Percentiles rank a stretch among this genome's conserved stretches.
These are phyloP conservation scores for Penicillium sp. DNA, from an alignment of 2,329 filamentous ascomycete genomes.

Conservation along the genomic window DNA sequence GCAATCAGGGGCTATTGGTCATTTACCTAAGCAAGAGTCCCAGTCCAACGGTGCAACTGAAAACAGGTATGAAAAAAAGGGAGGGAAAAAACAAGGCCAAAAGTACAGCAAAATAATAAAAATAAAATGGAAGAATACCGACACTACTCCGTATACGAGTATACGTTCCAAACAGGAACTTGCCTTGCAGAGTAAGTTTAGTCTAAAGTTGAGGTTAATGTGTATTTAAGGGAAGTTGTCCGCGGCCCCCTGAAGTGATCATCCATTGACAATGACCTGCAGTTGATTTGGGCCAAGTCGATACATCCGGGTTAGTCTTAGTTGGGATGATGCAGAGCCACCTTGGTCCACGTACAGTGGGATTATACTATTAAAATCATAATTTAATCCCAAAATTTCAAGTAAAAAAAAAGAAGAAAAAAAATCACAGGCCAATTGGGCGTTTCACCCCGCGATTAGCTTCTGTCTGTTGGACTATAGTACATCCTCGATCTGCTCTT, in stretches of 20 bases:
- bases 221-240: slow-evolving; percentile 14
- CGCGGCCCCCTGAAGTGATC: slow-evolving; percentile 24
- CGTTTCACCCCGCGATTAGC: slow-evolving; percentile 43
- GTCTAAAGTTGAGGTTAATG: slow-evolving; percentile 1
- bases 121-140: not conserved
- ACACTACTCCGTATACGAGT: not conserved
- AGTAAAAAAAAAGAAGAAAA: slow-evolving; percentile 16
- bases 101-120: not conserved
- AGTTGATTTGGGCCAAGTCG: slow-evolving; percentile 26
- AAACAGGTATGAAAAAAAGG: not conserved
- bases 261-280: slow-evolving; percentile 24
- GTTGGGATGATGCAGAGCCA: slow-evolving; percentile 28
- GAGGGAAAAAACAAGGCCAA: not conserved
- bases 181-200: not conserved
- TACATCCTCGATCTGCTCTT: slow-evolving; percentile 23
- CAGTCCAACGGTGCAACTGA: not conserved
- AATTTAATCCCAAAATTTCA: slow-evolving; percentile 6
- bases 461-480: slow-evolving; percentile 29
- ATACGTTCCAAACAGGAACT: not conserved
- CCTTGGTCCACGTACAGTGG: slow-evolving; percentile 26
- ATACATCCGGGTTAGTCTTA: slow-evolving; percentile 29
- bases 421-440: slow-evolving; percentile 25
- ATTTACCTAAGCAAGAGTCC: slow-evolving; percentile 14
- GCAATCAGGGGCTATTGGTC: slow-evolving; percentile 26
- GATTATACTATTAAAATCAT: slow-evolving; percentile 11